A percentile compares a stretch with the other conserved stretches of the same genome.
phyloP scores from a whole-genome alignment of 768 basidiomycete species.

The Auricularia heimuer region DNA sequence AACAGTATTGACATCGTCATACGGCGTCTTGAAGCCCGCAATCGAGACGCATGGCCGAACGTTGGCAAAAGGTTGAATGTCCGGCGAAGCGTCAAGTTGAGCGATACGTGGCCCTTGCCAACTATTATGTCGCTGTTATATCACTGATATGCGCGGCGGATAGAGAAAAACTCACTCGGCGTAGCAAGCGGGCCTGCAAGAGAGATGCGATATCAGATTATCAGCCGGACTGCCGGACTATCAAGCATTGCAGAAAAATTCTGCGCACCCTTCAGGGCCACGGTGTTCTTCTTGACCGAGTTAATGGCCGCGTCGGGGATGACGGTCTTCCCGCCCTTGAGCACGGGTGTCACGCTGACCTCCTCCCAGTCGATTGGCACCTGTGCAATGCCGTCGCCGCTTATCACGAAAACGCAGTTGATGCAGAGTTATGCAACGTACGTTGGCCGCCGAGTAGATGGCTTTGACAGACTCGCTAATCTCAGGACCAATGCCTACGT shows the following conservation, averaged over 20 bases:
- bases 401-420: not conserved
- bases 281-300: conserved; percentile 93
- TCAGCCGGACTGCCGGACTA: not conserved
- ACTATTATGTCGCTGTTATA: conserved; percentile 36
- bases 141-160: not conserved
- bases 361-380: conserved; percentile 99
- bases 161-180: conserved; percentile 57
- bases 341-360: conserved; percentile 88
- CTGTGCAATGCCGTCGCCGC: conserved; percentile 28
- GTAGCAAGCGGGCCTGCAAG: conserved; percentile 85
- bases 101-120: conserved; percentile 96
- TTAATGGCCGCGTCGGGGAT: conserved; percentile 88
- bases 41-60: conserved; percentile 95
- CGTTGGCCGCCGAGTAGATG: conserved; percentile 84
- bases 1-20: conserved; percentile 96
- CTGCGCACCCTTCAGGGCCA: conserved; percentile 83
- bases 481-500: conserved; percentile 91
- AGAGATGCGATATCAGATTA: conserved; percentile 3
- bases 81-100: conserved; percentile 92
- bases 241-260: too few relatives aligned
- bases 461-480: conserved; percentile 92
- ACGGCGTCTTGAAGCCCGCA: conserved; percentile 94
- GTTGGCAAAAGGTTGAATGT: conserved; percentile 97
- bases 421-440: conserved; percentile 21
- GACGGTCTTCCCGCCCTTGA: conserved; percentile 92